These are phyloP conservation scores for Pseudogymnoascus sp. DNA, from an alignment of 2,329 filamentous ascomycete genomes.

Conservation along the genomic window DNA sequence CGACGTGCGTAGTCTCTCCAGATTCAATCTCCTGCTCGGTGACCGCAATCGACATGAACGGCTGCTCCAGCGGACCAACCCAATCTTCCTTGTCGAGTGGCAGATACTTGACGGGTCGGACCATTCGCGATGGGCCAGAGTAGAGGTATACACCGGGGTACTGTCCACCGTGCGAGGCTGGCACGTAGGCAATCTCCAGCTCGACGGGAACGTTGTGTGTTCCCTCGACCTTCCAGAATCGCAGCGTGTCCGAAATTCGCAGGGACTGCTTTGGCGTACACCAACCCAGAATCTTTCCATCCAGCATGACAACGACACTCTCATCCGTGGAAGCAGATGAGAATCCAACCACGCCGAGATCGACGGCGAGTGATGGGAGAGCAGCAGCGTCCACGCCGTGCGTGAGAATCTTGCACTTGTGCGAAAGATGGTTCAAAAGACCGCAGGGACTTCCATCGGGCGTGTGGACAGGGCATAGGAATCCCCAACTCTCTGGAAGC, in stretches of 20 bases:
- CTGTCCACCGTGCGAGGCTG: constrained; percentile 80
- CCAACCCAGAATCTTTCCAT: constrained; percentile 84
- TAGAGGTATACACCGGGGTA: constrained; percentile 96
- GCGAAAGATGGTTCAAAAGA: constrained; percentile 86
- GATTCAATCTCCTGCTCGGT: constrained; percentile 79
- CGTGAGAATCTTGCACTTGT: constrained; percentile 88
- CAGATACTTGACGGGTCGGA: constrained; percentile 85
- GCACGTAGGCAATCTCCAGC: constrained; percentile 87
- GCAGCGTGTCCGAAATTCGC: constrained; percentile 74
- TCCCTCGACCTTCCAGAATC: constrained; percentile 93
- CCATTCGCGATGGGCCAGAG: constrained; percentile 77
- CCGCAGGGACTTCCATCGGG: constrained; percentile 94
- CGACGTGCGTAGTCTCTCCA: constrained; percentile 87
- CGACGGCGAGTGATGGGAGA: constrained; percentile 64
- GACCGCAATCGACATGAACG: constrained; percentile 95
- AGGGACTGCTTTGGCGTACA: constrained; percentile 78
- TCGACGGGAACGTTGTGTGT: constrained; percentile 70
- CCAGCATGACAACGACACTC: constrained; percentile 81
- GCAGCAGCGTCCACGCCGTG: constrained; percentile 64
- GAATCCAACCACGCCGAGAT: constrained; percentile 68
- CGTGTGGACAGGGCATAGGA: constrained; percentile 93
- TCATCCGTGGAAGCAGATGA: constrained; percentile 75
- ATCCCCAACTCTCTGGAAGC: constrained; percentile 94
- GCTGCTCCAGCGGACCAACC: constrained; percentile 90
- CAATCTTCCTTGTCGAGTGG: constrained; percentile 78